A percentile compares a stretch with the other conserved stretches of the same genome.
These are phyloP conservation scores for Draba incana DNA, from an alignment of 345 rosid species.

Conservation along the genomic window DNA sequence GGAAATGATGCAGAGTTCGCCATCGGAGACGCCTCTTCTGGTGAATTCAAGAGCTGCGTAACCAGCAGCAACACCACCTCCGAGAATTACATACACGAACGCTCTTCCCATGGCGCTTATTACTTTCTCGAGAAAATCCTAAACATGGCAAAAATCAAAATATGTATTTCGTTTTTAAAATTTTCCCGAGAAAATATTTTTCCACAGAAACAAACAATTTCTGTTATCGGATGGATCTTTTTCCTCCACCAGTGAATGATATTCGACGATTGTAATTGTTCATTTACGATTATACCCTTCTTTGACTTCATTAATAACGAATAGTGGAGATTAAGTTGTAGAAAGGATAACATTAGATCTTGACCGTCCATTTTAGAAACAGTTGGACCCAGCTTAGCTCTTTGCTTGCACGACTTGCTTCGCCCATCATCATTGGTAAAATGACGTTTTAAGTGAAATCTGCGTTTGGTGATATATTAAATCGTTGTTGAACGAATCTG, in stretches of 20 bases:
- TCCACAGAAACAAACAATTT: slow-evolving; percentile 6
- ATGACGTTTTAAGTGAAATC: too few species aligned
- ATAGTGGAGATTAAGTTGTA: slow-evolving; percentile 5
- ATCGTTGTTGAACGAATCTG: too few species aligned
- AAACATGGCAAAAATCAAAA: slow-evolving; percentile 24
- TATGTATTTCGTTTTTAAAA: slow-evolving; percentile 1
- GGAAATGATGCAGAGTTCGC: slow-evolving; percentile 92
- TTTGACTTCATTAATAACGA: neutral
- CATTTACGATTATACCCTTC: slow-evolving; percentile 1
- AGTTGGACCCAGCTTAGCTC: slow-evolving; percentile 29
- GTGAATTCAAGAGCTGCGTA: slow-evolving; percentile 96
- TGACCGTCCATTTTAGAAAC: neutral
- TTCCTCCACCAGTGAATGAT: slow-evolving; percentile 29
- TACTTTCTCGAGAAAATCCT: slow-evolving; percentile 30
- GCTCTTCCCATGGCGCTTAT: slow-evolving; percentile 80
- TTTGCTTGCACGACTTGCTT: slow-evolving; percentile 42
- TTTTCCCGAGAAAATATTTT: slow-evolving; percentile 6
- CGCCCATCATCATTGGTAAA: slow-evolving; percentile 34
- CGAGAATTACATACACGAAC: slow-evolving; percentile 88
- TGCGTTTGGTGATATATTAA: too few species aligned
- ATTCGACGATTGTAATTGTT: slow-evolving; percentile 19
- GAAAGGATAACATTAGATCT: slow-evolving; percentile 3
- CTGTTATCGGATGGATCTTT: slow-evolving; percentile 40
- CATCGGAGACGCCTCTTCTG: slow-evolving; percentile 71
- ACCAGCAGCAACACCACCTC: slow-evolving; percentile 98